Evolutionary conservation across 148 eudicot species (phyloP), one percentile per base, ranked within the genome.

Genomic region (Hydrangea macrophylla): DNA sequence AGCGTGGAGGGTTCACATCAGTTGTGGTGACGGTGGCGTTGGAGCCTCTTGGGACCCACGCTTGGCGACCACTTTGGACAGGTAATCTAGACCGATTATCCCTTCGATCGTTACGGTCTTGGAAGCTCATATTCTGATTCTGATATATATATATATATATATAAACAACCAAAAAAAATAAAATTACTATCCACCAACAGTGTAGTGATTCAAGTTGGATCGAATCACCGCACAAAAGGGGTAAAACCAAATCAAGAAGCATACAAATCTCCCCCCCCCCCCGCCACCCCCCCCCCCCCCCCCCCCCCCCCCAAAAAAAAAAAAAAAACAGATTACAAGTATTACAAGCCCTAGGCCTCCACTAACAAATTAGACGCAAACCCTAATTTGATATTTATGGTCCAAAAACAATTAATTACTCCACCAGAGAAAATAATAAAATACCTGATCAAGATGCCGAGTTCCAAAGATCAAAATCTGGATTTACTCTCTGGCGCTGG

Each of bases 1-100:
- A 59, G 3, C 74, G 71, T n/a, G n/a, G n/a, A 33, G 76, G 31
- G 55, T 67, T 74, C 40, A 74, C 71, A 58, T 54, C 68, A n/a
- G 82, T 32, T 26, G 81, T 64, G 9, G 77, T 4, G 20, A 17
- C 40, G 40, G 64, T 27, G 71, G 67, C 13, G 23, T 48, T 70
- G 28, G 81, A 36, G 26, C 87, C 87, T 58, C 92, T 78, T 0
- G 98, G 88, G 0, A 90, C 82, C 98, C 94, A 90, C 73, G 82
- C 79, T 67, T 75, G 87, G 20, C 77, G 86, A 42, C 73, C 79
- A 70, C 70, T 74, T 56, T 69, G 86, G 22, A 76, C 78, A 18
- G 78, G 53, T 26, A 68, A 59, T 39, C 86, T 78, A 1, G 79
- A 59, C 69, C 90, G 82, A 65, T 67, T 81, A 35, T 81, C 84